Percentiles rank a stretch among this genome's conserved stretches.
Evolutionary conservation across 2,329 filamentous ascomycete species (phyloP).

Genomic region (Diplodia intermedia): DNA sequence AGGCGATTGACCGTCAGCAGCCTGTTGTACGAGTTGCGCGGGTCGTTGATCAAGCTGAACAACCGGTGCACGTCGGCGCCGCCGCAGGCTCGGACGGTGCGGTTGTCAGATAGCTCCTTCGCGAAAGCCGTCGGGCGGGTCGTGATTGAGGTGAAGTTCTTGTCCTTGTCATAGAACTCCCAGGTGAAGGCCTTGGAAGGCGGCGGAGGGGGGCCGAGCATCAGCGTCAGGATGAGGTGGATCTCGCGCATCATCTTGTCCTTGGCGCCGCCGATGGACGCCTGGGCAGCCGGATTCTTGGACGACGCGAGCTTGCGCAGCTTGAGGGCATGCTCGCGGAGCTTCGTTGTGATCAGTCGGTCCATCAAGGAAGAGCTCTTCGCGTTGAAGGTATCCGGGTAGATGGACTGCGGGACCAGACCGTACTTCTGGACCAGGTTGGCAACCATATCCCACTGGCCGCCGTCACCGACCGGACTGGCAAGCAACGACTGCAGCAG

Average conservation of each 20-base stretch:
- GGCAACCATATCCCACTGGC: constrained; percentile 91
- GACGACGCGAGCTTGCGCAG: constrained; percentile 65
- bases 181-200: constrained; percentile 75
- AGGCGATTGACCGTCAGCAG: constrained; percentile 79
- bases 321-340: constrained; percentile 81
- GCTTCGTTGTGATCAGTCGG: constrained; percentile 77
- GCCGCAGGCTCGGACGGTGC: constrained; percentile 63
- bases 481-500: constrained; percentile 73
- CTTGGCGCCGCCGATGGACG: constrained; percentile 61
- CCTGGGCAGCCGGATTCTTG: constrained; percentile 44
- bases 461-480: constrained; percentile 77
- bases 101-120: constrained; percentile 67
- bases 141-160: constrained; percentile 67
- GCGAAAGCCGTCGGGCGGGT: constrained; percentile 76
- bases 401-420: constrained; percentile 80
- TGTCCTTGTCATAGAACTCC: constrained; percentile 76
- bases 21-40: constrained; percentile 74
- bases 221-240: constrained; percentile 79
- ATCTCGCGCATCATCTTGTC: constrained; percentile 80
- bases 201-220: constrained; percentile 78
- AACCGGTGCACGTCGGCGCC: constrained; percentile 69
- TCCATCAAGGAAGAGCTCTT: constrained; percentile 74
- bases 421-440: constrained; percentile 89
- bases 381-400: constrained; percentile 83
- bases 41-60: constrained; percentile 86